Percentiles rank a stretch among this genome's conserved stretches.
Conservation (phyloP, 768 basidiomycete genomes). For the Russula brevipes region DNA sequence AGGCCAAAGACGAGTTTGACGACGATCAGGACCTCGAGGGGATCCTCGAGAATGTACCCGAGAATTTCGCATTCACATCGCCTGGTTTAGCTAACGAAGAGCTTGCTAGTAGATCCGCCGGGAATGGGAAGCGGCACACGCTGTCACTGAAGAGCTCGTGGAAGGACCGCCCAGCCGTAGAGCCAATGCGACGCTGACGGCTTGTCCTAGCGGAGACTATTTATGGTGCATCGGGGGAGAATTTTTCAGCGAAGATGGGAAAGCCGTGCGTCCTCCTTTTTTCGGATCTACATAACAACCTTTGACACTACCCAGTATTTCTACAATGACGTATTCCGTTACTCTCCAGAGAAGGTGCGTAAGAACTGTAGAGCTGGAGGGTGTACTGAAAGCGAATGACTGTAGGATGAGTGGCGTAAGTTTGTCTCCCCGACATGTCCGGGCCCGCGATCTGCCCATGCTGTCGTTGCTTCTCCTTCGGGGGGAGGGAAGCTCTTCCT, state of each 20-base stretch:
- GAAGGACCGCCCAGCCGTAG: slow-evolving; percentile 78
- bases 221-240: slow-evolving; percentile 85
- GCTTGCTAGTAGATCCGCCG: slow-evolving; percentile 56
- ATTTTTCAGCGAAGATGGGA: slow-evolving; percentile 82
- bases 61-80: slow-evolving; percentile 12
- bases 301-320: slow-evolving; percentile 51
- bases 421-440: slow-evolving; percentile 83
- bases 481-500: slow-evolving; percentile 85
- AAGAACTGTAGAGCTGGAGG: not conserved
- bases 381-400: not conserved
- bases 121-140: slow-evolving; percentile 80
- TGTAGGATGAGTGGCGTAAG: slow-evolving; percentile 81
- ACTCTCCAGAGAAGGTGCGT: slow-evolving; percentile 71
- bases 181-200: slow-evolving; percentile 76
- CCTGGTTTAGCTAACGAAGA: slow-evolving; percentile 4
- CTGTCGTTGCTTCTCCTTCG: slow-evolving; percentile 63
- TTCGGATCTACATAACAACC: not conserved
- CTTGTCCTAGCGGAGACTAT: slow-evolving; percentile 76
- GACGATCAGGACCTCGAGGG: slow-evolving; percentile 76
- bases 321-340: slow-evolving; percentile 84
- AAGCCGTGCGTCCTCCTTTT: slow-evolving; percentile 48
- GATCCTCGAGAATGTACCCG: slow-evolving; percentile 68
- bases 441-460: slow-evolving; percentile 84
- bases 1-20: slow-evolving; percentile 48
- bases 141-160: slow-evolving; percentile 79